A percentile compares a stretch with the other conserved stretches of the same genome.
Conservation (phyloP, 257 asterid genomes). For the Sherardia arvensis region DNA sequence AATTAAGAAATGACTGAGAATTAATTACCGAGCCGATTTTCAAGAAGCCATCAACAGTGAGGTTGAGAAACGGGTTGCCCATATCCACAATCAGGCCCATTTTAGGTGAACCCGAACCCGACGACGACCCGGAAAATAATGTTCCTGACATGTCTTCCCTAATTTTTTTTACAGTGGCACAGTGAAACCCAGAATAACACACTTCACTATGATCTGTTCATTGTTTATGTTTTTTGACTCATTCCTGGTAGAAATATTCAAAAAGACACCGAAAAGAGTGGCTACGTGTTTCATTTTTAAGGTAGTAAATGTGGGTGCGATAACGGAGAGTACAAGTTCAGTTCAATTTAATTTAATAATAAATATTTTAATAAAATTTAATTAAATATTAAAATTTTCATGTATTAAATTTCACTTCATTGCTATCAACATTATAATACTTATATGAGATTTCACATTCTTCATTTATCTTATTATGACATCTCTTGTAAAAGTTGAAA, state of each 20-base stretch:
- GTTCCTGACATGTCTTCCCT: slow-evolving; percentile 40
- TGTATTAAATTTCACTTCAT: no score
- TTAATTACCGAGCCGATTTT: slow-evolving; percentile 56
- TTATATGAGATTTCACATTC: no score
- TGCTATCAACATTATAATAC: no score
- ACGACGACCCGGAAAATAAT: slow-evolving; percentile 29
- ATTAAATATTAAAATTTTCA: no score
- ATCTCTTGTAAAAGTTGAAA: no score
- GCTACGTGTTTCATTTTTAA: background rate
- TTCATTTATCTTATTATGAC: no score
- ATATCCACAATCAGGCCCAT: slow-evolving; percentile 44
- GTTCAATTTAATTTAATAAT: no score
- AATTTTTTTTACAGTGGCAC: background rate
- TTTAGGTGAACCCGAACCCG: slow-evolving; percentile 29
- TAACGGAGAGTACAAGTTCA: no score
- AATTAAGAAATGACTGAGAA: background rate
- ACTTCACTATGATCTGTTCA: background rate
- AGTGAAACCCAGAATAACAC: background rate
- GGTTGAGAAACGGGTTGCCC: slow-evolving; percentile 74
- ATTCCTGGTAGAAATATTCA: background rate
- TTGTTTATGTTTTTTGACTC: background rate
- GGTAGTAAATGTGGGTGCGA: no score
- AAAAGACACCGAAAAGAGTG: background rate
- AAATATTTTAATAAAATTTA: no score
- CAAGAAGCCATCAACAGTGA: slow-evolving; percentile 63